Conservation (phyloP, 139 green algal species). For the Astrephomene gubernaculifera region DNA sequence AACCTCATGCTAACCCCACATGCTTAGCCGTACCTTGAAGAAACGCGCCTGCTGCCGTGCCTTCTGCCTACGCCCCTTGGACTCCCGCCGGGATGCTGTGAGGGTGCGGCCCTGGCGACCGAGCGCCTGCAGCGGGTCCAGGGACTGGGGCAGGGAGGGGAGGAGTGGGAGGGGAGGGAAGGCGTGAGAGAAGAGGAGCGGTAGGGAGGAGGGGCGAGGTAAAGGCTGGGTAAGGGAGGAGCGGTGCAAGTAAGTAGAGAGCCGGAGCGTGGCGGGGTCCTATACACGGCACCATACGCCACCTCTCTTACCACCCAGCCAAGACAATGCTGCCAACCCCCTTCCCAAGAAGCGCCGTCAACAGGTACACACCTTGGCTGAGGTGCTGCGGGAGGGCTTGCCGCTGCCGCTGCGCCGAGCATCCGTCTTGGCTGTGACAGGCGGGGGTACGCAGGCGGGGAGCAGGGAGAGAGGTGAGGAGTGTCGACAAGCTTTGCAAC, state of each 20-base stretch:
- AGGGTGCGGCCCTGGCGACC: slow-evolving; percentile 11
- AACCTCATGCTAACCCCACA: too few species aligned
- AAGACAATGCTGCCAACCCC: too few species aligned
- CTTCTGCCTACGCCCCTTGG: slow-evolving; percentile 29
- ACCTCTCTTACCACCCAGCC: too few species aligned
- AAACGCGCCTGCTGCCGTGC: slow-evolving; percentile 32
- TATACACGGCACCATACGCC: too few species aligned
- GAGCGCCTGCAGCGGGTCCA: not conserved
- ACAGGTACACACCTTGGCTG: not conserved
- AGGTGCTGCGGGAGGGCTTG: not conserved
- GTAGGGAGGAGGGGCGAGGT: not conserved
- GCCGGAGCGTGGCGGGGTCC: too few species aligned
- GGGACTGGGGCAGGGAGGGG: not conserved
- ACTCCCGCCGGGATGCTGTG: not conserved
- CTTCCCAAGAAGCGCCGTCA: too few species aligned
- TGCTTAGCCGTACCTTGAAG: slow-evolving; percentile 42
- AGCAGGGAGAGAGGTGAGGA: too few species aligned
- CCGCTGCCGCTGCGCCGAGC: not conserved
- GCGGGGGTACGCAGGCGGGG: too few species aligned
- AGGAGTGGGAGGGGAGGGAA: not conserved
- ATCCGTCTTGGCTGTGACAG: slow-evolving; percentile 1
- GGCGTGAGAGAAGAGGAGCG: not conserved
- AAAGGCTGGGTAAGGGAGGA: too few species aligned
- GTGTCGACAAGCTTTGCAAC: too few species aligned
- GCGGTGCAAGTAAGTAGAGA: too few species aligned